Evolutionary conservation across 371 early-diverging fungal species (phyloP).

Genomic region (Conidiobolus incongruus): DNA sequence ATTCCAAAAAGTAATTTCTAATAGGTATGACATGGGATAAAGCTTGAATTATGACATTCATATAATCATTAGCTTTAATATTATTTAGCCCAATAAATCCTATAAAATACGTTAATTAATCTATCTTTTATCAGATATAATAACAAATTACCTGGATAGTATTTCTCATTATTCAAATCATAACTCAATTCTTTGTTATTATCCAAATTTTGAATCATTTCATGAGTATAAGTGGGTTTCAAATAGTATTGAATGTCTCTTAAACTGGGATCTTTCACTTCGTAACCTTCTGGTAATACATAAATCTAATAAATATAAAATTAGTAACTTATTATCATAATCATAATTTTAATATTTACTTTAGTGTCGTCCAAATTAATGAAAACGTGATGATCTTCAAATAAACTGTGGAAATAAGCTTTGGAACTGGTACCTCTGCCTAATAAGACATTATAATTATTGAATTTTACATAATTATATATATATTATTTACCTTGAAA

Average conservation of each 20-base stretch:
- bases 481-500: constrained; percentile 46
- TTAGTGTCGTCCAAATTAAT: constrained; percentile 75
- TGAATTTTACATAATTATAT: not conserved
- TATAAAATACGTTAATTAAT: no score
- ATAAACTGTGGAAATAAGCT: constrained; percentile 87
- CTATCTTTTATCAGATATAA: not conserved
- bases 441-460: constrained; percentile 7
- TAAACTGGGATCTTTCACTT: constrained; percentile 66
- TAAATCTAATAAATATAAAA: constrained; percentile 34
- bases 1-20: constrained; percentile 59
- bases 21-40: constrained; percentile 73
- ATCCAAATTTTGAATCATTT: constrained; percentile 49
- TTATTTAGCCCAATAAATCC: constrained; percentile 92
- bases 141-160: constrained; percentile 40
- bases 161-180: constrained; percentile 72
- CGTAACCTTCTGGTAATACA: constrained; percentile 83
- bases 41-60: constrained; percentile 82
- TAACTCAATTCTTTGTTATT: constrained; percentile 24
- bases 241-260: constrained; percentile 64
- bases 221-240: constrained; percentile 50
- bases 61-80: constrained; percentile 88
- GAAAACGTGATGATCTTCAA: constrained; percentile 91
- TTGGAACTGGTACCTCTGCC: constrained; percentile 78
- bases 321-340: not conserved
- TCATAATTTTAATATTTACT: constrained; percentile 12